Percentiles rank a stretch among this genome's conserved stretches.
Evolutionary conservation across 495 filamentous ascomycete genomes (phyloP).

Genomic region (Podospora conica): DNA sequence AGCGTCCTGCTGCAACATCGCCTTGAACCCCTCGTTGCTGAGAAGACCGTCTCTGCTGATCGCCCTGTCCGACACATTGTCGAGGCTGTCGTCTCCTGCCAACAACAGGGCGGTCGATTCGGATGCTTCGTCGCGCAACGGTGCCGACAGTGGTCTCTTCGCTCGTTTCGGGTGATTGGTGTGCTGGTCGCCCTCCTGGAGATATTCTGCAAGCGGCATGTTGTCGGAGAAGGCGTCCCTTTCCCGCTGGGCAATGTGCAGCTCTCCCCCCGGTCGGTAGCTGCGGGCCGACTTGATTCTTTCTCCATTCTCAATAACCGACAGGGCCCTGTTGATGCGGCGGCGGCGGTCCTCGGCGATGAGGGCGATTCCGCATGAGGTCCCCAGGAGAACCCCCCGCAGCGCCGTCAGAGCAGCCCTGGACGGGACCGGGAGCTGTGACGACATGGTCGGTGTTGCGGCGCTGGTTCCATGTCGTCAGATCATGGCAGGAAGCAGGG

Average conservation of each 20-base stretch:
- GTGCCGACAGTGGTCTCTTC: background rate
- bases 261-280: slow-evolving; percentile 29
- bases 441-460: slow-evolving; percentile 29
- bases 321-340: slow-evolving; percentile 39
- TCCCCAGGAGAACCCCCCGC: slow-evolving; percentile 45
- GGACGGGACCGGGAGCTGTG: slow-evolving; percentile 45
- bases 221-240: background rate
- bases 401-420: slow-evolving; percentile 49
- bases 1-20: background rate
- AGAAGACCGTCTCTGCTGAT: background rate
- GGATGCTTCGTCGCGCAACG: background rate
- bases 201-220: background rate
- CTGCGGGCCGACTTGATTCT: slow-evolving; percentile 36
- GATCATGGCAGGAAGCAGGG: slow-evolving; percentile 16
- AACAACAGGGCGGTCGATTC: background rate
- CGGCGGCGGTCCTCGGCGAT: slow-evolving; percentile 50
- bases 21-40: background rate
- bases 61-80: background rate
- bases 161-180: background rate
- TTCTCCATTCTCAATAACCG: slow-evolving; percentile 42
- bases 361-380: slow-evolving; percentile 47
- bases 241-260: background rate
- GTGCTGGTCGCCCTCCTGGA: background rate
- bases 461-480: slow-evolving; percentile 23
- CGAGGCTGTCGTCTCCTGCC: background rate